phyloP scores from a whole-genome alignment of 805 yeast genomes.

The Nakazawaea ernobii region DNA sequence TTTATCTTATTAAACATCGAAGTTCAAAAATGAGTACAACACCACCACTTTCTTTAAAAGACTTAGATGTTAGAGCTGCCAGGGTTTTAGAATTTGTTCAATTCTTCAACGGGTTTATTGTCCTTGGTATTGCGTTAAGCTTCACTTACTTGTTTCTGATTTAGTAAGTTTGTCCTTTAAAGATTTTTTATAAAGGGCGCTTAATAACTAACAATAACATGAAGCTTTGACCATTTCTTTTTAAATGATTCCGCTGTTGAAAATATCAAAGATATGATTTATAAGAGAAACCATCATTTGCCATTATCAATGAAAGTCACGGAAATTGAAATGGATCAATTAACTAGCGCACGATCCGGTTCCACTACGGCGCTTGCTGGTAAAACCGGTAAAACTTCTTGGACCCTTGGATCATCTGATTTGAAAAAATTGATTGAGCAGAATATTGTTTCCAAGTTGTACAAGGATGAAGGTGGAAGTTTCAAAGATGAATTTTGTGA shows the following conservation, averaged over 20 bases:
- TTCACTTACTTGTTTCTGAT: conserved; percentile 1
- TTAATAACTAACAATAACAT: no score
- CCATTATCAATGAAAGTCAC: neutral
- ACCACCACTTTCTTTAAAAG: neutral
- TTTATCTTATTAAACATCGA: neutral
- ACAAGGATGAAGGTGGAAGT: neutral
- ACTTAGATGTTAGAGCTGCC: conserved; percentile 3
- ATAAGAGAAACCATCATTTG: neutral
- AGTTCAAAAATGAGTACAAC: neutral
- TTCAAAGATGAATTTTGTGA: neutral
- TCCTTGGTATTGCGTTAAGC: neutral
- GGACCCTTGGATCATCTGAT: conserved; percentile 1
- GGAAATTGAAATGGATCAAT: neutral
- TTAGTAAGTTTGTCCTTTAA: conserved; percentile 2
- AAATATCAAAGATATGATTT: neutral
- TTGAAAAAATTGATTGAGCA: conserved; percentile 9
- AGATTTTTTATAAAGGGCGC: no score
- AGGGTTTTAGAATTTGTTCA: conserved; percentile 4
- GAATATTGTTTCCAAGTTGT: neutral
- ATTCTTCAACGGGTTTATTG: neutral
- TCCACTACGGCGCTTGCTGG: neutral
- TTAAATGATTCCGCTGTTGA: neutral
- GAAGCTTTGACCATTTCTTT: neutral
- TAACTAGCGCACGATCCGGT: neutral
- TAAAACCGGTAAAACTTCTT: conserved; percentile 4